A percentile compares a stretch with the other conserved stretches of the same genome.
phyloP scores from a whole-genome alignment of 225 moss, liverwort and hornwort species.

The Bryoerythrophyllum caledonicum region DNA sequence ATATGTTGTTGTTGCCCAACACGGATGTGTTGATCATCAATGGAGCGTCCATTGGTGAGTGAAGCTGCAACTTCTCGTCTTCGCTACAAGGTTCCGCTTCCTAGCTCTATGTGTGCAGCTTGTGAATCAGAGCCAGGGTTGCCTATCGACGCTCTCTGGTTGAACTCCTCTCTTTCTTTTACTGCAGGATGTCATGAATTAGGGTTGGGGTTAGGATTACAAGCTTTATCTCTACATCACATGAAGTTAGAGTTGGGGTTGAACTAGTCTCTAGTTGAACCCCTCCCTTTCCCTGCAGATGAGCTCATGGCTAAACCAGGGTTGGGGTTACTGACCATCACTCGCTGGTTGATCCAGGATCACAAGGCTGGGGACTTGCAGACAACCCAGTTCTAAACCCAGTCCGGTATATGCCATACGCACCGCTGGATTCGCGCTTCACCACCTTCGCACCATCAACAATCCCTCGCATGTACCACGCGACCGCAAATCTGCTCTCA shows the following conservation, averaged over 20 bases:
- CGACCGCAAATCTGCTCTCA: conserved; percentile 61
- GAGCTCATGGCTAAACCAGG: background rate
- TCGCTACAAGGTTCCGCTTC: background rate
- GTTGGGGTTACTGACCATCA: background rate
- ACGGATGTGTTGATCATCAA: conserved; percentile 74
- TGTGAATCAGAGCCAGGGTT: background rate
- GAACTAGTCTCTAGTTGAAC: too few species aligned
- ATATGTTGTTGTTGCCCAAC: conserved; percentile 80
- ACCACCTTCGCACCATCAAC: conserved; percentile 49
- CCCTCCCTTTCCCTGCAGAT: too few species aligned
- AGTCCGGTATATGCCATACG: conserved; percentile 56
- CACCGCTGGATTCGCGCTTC: conserved; percentile 39
- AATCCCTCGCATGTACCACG: conserved; percentile 73
- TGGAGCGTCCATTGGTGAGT: conserved; percentile 62
- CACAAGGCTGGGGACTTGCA: conserved; percentile 81
- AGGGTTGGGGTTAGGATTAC: too few species aligned
- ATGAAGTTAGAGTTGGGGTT: too few species aligned
- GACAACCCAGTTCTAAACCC: conserved; percentile 63
- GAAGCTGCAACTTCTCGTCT: too few species aligned
- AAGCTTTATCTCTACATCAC: too few species aligned
- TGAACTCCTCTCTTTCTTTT: too few species aligned
- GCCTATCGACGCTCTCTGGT: too few species aligned
- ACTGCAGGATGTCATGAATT: too few species aligned
- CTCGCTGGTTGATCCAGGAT: conserved; percentile 43
- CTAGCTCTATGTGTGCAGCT: background rate